phyloP scores from a whole-genome alignment of 345 rosid genomes.

The Bruguiera parviflora region DNA sequence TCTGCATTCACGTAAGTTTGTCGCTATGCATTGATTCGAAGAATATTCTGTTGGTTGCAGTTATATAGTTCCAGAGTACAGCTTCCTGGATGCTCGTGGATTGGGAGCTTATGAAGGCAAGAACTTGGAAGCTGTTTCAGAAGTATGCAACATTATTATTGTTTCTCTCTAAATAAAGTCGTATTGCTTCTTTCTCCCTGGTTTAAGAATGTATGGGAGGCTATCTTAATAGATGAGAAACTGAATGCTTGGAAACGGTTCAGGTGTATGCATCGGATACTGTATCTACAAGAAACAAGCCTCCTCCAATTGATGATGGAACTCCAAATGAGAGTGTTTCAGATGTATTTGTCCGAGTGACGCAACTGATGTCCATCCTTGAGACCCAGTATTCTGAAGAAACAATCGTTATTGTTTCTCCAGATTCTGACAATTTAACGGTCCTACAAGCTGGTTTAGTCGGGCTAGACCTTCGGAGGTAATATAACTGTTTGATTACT shows the following conservation, averaged over 20 bases:
- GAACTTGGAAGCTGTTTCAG: constrained; percentile 64
- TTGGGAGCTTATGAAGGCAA: constrained; percentile 92
- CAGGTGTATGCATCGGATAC: constrained; percentile 83
- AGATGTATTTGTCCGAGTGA: constrained; percentile 87
- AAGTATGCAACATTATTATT: constrained; percentile 36
- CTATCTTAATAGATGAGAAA: too few species aligned
- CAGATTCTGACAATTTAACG: constrained; percentile 87
- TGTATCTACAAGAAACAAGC: constrained; percentile 68
- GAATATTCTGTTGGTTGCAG: constrained; percentile 34
- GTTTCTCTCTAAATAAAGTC: neutral
- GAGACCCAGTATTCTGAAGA: constrained; percentile 88
- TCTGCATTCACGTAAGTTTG: neutral
- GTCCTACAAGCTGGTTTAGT: constrained; percentile 77
- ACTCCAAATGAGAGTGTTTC: constrained; percentile 91
- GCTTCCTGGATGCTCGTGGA: constrained; percentile 95
- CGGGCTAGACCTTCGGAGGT: constrained; percentile 86
- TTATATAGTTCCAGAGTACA: constrained; percentile 85
- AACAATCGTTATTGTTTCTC: constrained; percentile 69
- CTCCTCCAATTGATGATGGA: constrained; percentile 86
- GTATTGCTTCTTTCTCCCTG: too few species aligned
- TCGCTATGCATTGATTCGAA: constrained; percentile 5
- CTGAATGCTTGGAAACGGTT: constrained; percentile 6
- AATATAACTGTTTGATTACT: constrained; percentile 1
- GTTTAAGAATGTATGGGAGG: too few species aligned
- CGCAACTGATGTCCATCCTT: constrained; percentile 90